Base-by-base conservation (phyloP, 805 yeast species). In the Cyberlindnera sargentensis region DNA sequence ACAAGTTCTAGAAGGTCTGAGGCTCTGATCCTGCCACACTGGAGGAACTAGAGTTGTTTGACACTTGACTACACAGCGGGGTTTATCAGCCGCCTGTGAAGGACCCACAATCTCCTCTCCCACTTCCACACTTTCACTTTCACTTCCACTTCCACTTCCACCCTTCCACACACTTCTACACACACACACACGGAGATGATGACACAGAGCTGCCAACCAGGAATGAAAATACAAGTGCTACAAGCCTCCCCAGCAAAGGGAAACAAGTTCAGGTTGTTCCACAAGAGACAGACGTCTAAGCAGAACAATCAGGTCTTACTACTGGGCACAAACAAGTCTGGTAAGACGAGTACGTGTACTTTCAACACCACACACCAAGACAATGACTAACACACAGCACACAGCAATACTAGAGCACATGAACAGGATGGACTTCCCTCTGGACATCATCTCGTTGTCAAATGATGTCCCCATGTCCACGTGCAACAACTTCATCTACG, bases 401-500 rank as follows among this genome's bases (percentile, higher is more conserved):
- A 6, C 29, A 49, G 49, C 53, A 2, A 45, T 53, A 4, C 39
- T 53, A 4, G 34, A 45, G 23, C 38, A 45, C 25, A 50, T 52
- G 5, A 42, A 53, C 31, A 8, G 27, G 8, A 39, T 48, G 8
- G 33, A 45, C 2, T 15, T 42, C 6, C 53, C 56, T 15, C 6
- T 54, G 1, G 53, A 54, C 27, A 39, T 52, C 10, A 47, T 51
- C n/a, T 44, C 47, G 15, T 43, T 54, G 1, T 49, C 55, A 3
- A 52, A 47, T 23, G 47, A 49, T 15, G 50, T 49, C 6, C 52
- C 58, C 20, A 37, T 34, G 1, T 31, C 50, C 10, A 51, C 49
- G 4, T 52, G 51, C 32, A 45, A 47, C 29, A 54, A 54, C 39
- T 52, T 54, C 38, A 30, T 52, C 4, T 52, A 37, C 33, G 53